Percentiles rank a stretch among this genome's conserved stretches.
These are phyloP conservation scores for Diaporthe capsici DNA, from an alignment of 2,329 filamentous ascomycete species.

Conservation along the genomic window DNA sequence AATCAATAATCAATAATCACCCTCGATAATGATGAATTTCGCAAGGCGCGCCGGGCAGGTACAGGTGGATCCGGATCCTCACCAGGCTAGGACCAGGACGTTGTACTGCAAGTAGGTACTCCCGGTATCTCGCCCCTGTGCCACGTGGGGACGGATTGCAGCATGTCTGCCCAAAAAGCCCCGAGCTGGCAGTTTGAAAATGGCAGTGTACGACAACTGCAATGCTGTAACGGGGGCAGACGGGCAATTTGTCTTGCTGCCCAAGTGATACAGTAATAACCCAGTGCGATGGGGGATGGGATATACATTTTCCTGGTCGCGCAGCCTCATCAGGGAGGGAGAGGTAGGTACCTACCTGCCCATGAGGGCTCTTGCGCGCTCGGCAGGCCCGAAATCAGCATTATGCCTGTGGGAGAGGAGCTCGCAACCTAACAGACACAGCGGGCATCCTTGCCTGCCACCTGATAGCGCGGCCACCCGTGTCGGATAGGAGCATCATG, in stretches of 20 bases:
- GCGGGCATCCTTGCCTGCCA: constrained; percentile 20
- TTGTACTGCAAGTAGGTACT: neutral
- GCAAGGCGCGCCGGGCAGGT: constrained; percentile 23
- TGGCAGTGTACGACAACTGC: neutral
- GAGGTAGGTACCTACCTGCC: neutral
- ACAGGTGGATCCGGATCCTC: constrained; percentile 25
- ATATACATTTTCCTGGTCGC: neutral
- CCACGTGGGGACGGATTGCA: constrained; percentile 19
- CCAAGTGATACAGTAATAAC: neutral
- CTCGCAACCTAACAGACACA: constrained; percentile 4
- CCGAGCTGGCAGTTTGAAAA: neutral
- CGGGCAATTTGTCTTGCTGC: neutral
- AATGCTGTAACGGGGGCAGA: neutral
- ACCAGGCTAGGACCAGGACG: neutral
- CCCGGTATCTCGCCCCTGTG: neutral
- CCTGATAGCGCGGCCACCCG: constrained; percentile 7
- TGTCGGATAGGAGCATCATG: constrained; percentile 8
- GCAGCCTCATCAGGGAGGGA: neutral
- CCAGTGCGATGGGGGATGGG: neutral
- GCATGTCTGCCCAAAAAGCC: constrained; percentile 18
- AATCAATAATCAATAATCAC: constrained; percentile 34
- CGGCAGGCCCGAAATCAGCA: constrained; percentile 32
- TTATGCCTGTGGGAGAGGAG: constrained; percentile 12
- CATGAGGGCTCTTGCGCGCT: neutral
- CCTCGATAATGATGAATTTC: constrained; percentile 33